Conservation (phyloP, 2,329 filamentous ascomycete genomes). For the Fusarium poae region DNA sequence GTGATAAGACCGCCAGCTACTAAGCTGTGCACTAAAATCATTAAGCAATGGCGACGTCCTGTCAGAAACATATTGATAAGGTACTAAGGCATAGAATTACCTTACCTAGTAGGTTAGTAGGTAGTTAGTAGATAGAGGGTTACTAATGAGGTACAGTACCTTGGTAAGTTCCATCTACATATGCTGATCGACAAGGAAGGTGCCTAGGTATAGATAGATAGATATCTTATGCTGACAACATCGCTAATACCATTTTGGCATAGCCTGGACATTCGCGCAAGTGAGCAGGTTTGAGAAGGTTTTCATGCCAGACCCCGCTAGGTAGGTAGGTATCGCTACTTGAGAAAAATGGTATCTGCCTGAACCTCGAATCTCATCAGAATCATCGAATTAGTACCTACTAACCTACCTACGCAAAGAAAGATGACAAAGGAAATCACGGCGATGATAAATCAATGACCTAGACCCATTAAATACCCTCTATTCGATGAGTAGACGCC, state of each 20-base stretch:
- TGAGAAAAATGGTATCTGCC: constrained; percentile 35
- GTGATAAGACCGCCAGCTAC: background rate
- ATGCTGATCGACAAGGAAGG: background rate
- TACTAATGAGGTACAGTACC: too few relatives aligned
- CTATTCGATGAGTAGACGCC: background rate
- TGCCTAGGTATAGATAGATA: background rate
- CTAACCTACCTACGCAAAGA: too few relatives aligned
- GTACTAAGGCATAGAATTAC: background rate
- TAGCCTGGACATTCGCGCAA: constrained; percentile 9
- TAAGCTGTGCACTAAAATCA: background rate
- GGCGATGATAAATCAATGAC: background rate
- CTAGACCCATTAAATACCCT: background rate
- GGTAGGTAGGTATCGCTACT: constrained; percentile 58
- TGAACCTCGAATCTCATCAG: background rate
- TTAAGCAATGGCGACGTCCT: background rate
- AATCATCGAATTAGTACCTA: background rate
- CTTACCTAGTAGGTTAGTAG: too few relatives aligned
- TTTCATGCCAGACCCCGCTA: constrained; percentile 51
- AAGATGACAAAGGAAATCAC: background rate
- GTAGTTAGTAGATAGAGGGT: too few relatives aligned
- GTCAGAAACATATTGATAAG: background rate
- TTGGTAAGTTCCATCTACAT: too few relatives aligned
- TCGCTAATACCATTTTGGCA: constrained; percentile 25
- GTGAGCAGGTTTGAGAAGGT: constrained; percentile 67
- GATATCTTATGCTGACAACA: background rate